Conservation (phyloP, 2,329 filamentous ascomycete genomes). For the Penicillium digitatum region DNA sequence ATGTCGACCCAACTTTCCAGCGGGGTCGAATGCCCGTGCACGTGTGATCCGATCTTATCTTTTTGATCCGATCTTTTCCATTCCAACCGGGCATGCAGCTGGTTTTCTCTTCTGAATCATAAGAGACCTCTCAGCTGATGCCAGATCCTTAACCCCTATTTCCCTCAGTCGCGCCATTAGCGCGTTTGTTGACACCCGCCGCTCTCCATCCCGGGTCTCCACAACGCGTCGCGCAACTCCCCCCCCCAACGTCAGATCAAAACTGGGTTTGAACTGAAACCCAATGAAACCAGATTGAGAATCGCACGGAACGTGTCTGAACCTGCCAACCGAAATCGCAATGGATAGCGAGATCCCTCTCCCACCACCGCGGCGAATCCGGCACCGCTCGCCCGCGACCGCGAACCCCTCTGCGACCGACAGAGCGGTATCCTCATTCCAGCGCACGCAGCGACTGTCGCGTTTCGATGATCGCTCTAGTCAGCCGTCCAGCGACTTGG, state of each 20-base stretch:
- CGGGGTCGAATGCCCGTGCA: conserved; percentile 23
- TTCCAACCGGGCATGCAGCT: background rate
- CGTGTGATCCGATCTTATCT: conserved; percentile 26
- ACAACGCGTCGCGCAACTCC: conserved; percentile 22
- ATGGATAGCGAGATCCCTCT: conserved; percentile 42
- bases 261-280: background rate
- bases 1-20: conserved; percentile 22
- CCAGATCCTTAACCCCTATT: background rate
- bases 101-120: background rate
- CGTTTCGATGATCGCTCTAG: conserved; percentile 37
- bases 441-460: conserved; percentile 27
- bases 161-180: conserved; percentile 5
- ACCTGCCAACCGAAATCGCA: background rate
- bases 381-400: conserved; percentile 32
- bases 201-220: conserved; percentile 15
- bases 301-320: background rate
- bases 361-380: conserved; percentile 36
- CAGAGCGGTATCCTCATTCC: conserved; percentile 19
- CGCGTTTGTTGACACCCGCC: conserved; percentile 21
- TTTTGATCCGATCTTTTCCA: background rate
- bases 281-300: conserved; percentile 1
- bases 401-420: conserved; percentile 11
- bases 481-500: conserved; percentile 43
- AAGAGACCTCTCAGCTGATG: background rate
- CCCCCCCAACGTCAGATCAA: conserved; percentile 3